Conservation (phyloP, 768 basidiomycete species). For the Saitozyma sp. region DNA sequence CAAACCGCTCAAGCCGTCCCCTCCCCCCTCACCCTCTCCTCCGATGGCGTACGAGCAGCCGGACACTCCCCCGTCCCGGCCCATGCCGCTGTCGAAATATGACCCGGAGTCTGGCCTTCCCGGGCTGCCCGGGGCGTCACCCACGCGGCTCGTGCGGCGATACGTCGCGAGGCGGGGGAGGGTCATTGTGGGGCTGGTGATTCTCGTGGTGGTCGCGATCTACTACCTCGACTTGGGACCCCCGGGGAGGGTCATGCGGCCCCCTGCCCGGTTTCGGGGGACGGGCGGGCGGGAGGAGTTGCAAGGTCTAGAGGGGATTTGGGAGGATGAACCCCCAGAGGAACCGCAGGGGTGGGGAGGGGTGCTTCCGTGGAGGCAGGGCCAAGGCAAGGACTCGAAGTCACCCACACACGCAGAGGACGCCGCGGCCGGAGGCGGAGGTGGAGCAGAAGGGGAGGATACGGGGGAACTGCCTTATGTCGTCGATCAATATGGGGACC, state of each 20-base stretch:
- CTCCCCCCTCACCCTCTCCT: no score
- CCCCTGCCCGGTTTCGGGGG: neutral
- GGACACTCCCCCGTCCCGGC: neutral
- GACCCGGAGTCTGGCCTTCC: constrained; percentile 4
- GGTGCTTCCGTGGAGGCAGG: neutral
- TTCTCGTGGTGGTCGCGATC: neutral
- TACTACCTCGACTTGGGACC: constrained; percentile 4
- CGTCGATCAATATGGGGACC: constrained; percentile 12
- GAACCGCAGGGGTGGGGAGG: neutral
- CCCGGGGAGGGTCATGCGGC: neutral
- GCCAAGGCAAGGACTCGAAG: neutral
- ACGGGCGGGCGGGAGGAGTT: neutral
- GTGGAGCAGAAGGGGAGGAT: neutral
- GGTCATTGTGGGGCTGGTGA: constrained; percentile 1
- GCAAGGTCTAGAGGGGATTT: neutral
- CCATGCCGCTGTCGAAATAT: neutral
- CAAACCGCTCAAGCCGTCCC: no score
- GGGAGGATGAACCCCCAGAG: neutral
- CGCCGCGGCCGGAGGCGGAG: neutral
- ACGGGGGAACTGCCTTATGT: neutral
- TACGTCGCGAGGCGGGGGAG: constrained; percentile 3
- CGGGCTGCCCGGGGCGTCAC: neutral
- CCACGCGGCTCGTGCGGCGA: neutral
- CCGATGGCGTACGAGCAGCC: neutral
- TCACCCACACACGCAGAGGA: neutral